Conservation (phyloP, 805 yeast genomes). For the Torulaspora delbrueckii region DNA sequence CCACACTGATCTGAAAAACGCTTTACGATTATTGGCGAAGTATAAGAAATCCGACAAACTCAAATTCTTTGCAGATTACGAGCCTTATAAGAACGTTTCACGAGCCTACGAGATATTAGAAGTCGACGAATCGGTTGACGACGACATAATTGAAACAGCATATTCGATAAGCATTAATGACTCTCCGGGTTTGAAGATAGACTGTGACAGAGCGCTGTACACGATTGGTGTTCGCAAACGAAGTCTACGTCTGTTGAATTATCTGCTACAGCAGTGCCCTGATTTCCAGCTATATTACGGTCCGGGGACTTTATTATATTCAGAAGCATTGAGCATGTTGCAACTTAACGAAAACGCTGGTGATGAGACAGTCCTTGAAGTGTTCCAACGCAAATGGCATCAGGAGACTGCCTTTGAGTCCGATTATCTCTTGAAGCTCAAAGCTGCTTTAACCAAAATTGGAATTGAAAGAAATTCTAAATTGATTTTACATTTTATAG, state of each 20-base stretch:
- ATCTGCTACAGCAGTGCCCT: conserved; percentile 40
- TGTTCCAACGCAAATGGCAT: conserved; percentile 33
- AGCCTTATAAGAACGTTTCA: conserved; percentile 39
- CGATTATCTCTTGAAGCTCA: conserved; percentile 50
- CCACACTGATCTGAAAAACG: conserved; percentile 35
- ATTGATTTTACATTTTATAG: conserved; percentile 51
- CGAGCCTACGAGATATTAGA: conserved; percentile 53
- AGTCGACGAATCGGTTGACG: conserved; percentile 49
- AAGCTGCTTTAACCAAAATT: conserved; percentile 53
- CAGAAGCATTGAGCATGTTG: conserved; percentile 45
- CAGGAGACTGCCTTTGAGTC: conserved; percentile 28
- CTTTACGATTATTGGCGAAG: conserved; percentile 39
- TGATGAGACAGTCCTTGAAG: conserved; percentile 43
- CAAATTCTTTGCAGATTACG: conserved; percentile 40
- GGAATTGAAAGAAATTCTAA: conserved; percentile 53
- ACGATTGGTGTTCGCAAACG: conserved; percentile 57
- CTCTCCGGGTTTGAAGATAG: conserved; percentile 38
- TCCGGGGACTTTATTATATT: conserved; percentile 27
- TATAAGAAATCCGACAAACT: conserved; percentile 37
- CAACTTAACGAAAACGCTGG: conserved; percentile 48
- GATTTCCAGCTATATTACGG: conserved; percentile 27
- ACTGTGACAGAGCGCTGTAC: conserved; percentile 49
- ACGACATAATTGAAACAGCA: conserved; percentile 72
- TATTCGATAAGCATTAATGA: conserved; percentile 62
- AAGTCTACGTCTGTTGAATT: conserved; percentile 53